These are phyloP conservation scores for Magnaporthales sp. DNA, from an alignment of 2,329 filamentous ascomycete genomes.

Conservation along the genomic window DNA sequence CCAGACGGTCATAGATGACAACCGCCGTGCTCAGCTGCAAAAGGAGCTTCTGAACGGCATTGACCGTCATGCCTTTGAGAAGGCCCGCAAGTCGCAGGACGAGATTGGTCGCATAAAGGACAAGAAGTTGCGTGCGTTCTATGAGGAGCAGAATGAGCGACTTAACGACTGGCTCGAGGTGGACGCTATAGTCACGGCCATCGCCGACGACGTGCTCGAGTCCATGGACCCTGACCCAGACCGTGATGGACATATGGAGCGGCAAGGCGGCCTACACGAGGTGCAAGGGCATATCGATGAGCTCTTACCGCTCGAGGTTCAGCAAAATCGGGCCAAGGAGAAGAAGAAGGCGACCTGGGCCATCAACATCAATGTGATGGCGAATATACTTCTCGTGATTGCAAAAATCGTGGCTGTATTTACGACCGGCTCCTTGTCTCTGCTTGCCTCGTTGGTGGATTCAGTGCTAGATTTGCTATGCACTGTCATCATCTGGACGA, in stretches of 20 bases:
- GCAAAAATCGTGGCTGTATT: conserved; percentile 72
- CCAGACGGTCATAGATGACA: background rate
- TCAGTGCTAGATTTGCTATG: conserved; percentile 73
- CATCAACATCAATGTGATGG: conserved; percentile 76
- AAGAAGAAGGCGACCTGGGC: conserved; percentile 47
- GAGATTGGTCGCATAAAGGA: background rate
- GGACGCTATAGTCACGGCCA: background rate
- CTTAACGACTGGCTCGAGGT: background rate
- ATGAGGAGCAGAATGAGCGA: background rate
- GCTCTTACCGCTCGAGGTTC: background rate
- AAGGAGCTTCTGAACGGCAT: background rate
- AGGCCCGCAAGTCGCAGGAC: background rate
- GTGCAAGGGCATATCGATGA: background rate
- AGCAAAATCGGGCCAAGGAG: background rate
- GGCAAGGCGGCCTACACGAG: background rate
- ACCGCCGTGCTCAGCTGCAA: background rate
- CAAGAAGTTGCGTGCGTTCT: background rate
- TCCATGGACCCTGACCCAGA: background rate
- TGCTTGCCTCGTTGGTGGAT: conserved; percentile 71
- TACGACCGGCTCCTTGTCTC: conserved; percentile 72
- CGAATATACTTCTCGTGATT: conserved; percentile 65
- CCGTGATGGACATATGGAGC: background rate
- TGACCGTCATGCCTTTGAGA: background rate
- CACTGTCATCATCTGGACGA: conserved; percentile 74
- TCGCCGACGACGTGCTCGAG: background rate